Conservation (phyloP, 1,139 yeast genomes). For the Candida sp. region DNA sequence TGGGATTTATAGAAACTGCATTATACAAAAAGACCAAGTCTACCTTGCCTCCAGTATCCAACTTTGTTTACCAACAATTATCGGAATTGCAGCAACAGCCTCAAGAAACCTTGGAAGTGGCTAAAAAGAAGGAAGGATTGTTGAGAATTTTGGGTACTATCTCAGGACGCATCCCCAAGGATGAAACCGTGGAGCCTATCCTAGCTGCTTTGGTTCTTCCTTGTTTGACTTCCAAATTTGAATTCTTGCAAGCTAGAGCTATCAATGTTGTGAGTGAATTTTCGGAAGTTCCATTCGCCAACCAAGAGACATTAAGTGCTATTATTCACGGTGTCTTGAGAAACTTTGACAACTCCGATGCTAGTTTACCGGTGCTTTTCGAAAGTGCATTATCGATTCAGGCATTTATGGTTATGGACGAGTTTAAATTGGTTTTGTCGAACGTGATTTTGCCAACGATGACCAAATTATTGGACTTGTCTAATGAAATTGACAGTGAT, state of each 20-base stretch:
- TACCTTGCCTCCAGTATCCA: constrained; percentile 66
- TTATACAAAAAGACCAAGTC: constrained; percentile 67
- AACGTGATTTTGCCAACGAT: constrained; percentile 78
- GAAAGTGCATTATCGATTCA: constrained; percentile 90
- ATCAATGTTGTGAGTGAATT: constrained; percentile 78
- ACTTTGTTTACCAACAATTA: constrained; percentile 66
- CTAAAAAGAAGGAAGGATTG: constrained; percentile 80
- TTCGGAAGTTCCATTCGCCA: constrained; percentile 62
- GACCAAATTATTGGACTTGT: constrained; percentile 75
- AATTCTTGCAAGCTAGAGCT: constrained; percentile 85
- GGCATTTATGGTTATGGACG: constrained; percentile 67
- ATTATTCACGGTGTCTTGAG: constrained; percentile 71
- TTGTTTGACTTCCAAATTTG: constrained; percentile 63
- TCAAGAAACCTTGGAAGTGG: constrained; percentile 56
- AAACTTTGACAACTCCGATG: constrained; percentile 51
- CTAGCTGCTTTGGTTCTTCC: constrained; percentile 72
- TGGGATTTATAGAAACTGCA: constrained; percentile 64
- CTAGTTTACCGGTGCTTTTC: constrained; percentile 75
- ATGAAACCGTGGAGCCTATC: constrained; percentile 62
- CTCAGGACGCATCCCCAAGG: constrained; percentile 67
- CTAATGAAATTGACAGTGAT: constrained; percentile 88
- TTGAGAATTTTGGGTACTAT: constrained; percentile 79
- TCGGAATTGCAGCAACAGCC: constrained; percentile 36
- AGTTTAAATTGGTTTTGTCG: constrained; percentile 71
- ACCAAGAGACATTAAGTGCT: constrained; percentile 50